Conservation (phyloP, 192 early-diverging fungal species). For the Piromyces finnis region DNA sequence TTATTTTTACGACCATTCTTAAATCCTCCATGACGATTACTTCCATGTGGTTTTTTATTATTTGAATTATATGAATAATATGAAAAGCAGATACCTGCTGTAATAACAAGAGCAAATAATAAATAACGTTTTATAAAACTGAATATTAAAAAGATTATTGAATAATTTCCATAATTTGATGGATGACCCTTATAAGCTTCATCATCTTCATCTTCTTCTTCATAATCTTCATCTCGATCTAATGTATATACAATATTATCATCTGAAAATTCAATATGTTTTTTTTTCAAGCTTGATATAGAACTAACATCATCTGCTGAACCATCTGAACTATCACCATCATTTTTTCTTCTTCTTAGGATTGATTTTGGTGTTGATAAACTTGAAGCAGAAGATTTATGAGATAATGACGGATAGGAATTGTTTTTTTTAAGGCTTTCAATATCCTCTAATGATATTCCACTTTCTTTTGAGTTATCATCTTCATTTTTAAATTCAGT, state of each 20-base stretch:
- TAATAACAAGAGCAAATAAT: neutral
- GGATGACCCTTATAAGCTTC: neutral
- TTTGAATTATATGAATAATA: neutral
- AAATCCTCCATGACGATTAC: neutral
- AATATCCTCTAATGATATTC: neutral
- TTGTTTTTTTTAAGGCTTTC: neutral
- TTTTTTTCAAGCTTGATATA: neutral
- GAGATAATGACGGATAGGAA: neutral
- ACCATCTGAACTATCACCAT: neutral
- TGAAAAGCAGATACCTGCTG: neutral
- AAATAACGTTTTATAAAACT: neutral
- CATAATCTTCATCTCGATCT: neutral
- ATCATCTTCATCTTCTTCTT: neutral
- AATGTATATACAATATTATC: neutral
- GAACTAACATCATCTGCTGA: neutral
- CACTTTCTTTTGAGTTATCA: no score
- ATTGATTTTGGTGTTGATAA: neutral
- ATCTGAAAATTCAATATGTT: neutral
- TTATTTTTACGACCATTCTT: neutral
- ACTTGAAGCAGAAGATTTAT: neutral
- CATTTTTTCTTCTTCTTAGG: neutral
- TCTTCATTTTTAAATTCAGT: no score
- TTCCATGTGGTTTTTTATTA: neutral
- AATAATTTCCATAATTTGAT: neutral
- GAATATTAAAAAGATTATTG: neutral